Evolutionary conservation across 805 yeast species (phyloP), one percentile per base, ranked within the genome.

Genomic region (Saturnispora dispora): DNA sequence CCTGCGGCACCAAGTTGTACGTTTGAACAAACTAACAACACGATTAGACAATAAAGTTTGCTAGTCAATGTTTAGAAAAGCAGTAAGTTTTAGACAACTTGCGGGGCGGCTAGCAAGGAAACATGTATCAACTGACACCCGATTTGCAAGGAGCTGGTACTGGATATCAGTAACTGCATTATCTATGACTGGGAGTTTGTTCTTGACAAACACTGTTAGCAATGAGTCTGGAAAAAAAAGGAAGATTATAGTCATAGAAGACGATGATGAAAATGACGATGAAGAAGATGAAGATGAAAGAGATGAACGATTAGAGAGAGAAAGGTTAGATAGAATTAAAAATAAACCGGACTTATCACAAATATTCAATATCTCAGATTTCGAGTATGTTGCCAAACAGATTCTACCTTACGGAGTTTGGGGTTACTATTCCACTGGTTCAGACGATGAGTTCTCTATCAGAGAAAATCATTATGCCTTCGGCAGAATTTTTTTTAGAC

Each of bases 401-500:
- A 79, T 86, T 35, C 72, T 91, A 72, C 78, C 84, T 27, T 77
- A 77, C 37, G 77, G 79, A 18, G 95, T 90, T 0, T 86, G 96
- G 88, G 90, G 90, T 22, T 91, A 91, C 64, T 90, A 85, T 63
- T 82, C 93, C 1, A 82, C 93, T 5, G 98, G 93, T 6, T 77
- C 95, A 18, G 96, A 89, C 64, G 97, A 90, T 65, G 98, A 90
- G 68, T 79, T 90, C 58, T 77, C 96, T 0, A 61, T 85, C 53
- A 76, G 97, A 58, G 96, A 89, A 62, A 52, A 52, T 32, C 52
- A 49, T 36, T 49, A 49, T 45, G 93, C 96, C 1, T 85, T 78
- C 66, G 91, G 87, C 56, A 72, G 95, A 27, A 79, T 89, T 43
- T 88, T 85, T 70, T 90, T 90, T 73, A 79, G 85, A 54, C 97